A percentile compares a stretch with the other conserved stretches of the same genome.
These are phyloP conservation scores for Colletotrichum salicis DNA, from an alignment of 2,329 filamentous ascomycete species.

Conservation along the genomic window DNA sequence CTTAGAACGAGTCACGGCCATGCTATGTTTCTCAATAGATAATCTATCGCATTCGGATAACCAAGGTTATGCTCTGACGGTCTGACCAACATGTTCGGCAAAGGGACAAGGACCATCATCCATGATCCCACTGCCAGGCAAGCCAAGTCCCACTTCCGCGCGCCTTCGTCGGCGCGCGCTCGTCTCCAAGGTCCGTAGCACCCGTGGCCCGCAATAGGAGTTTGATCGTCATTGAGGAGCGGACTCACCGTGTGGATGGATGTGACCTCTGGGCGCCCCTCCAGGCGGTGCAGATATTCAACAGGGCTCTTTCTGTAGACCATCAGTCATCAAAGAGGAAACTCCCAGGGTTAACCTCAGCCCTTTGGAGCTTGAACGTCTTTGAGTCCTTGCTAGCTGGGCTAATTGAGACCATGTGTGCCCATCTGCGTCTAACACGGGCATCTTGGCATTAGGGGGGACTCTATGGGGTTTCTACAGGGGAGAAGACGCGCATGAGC, in stretches of 20 bases:
- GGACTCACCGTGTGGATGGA: constrained; percentile 19
- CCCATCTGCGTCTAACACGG: constrained; percentile 17
- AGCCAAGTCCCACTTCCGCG: background rate
- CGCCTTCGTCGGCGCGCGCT: background rate
- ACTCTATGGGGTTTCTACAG: background rate
- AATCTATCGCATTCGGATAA: background rate
- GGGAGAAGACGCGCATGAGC: constrained; percentile 5
- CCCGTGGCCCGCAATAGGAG: constrained; percentile 4
- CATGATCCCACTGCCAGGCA: constrained; percentile 5
- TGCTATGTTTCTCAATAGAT: background rate
- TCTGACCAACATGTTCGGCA: background rate
- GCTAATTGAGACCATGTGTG: constrained; percentile 9
- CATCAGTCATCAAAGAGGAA: constrained; percentile 13
- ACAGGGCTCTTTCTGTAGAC: constrained; percentile 3
- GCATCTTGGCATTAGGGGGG: constrained; percentile 2
- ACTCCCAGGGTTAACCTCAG: constrained; percentile 13
- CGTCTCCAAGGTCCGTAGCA: background rate
- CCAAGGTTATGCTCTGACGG: background rate
- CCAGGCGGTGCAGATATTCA: constrained; percentile 22
- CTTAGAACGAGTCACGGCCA: constrained; percentile 11
- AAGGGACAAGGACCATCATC: constrained; percentile 2
- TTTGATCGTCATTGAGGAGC: constrained; percentile 27
- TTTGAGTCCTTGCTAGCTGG: constrained; percentile 13
- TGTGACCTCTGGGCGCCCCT: constrained; percentile 32
- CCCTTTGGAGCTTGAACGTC: constrained; percentile 17